Evolutionary conservation across 2,329 filamentous ascomycete genomes (phyloP), one percentile per base, ranked within the genome.

Genomic region (Ophiocordyceps camponoti-rufipedis): DNA sequence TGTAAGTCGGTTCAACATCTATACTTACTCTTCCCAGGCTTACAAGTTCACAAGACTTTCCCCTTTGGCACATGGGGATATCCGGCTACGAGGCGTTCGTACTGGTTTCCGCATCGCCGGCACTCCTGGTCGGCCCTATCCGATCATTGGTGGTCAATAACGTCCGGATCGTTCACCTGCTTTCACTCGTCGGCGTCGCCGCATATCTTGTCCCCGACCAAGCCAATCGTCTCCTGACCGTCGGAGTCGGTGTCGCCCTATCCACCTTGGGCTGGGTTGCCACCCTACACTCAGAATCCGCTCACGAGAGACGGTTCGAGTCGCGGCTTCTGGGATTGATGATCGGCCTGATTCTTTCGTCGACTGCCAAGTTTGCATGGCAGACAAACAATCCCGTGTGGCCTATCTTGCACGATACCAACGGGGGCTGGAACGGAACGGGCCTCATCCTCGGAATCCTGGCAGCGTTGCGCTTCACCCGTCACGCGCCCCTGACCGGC

Each of bases 31-130:
- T 23, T 3, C 10, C 35, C 14, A 35, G 18, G 35, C 54, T 58
- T 42, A 59, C 44, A 42, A 13, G 7, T 41, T 41, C 39, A 3
- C 23, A 44, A 86, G 82, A 93, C 63, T 98, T 98, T 60, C 91
- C 91, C 13, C 75, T 98, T 11, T 98, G 91, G 91, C 79, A 95
- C 61, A 98, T 98, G 91, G 91, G 91, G 28, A 93, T 98, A 49
- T 96, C 89, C 4, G 91, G 91, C 50, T 98, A 91, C 58, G 91
- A 98, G 64, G 82, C 80, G 41, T 71, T 94, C 52, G 80, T 98
- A 56, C 82, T 96, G 78, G 76, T 74, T 44, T 89, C 85, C 4
- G 62, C 89, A 44, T 84, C 88, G 5, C 91, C 91, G 0, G 69
- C 88, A 38, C 62, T 96, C 18, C 76, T 98, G 41, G 78, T 87